Base-by-base conservation (phyloP, 331 rosid species). In the Phaseolus coccineus region DNA sequence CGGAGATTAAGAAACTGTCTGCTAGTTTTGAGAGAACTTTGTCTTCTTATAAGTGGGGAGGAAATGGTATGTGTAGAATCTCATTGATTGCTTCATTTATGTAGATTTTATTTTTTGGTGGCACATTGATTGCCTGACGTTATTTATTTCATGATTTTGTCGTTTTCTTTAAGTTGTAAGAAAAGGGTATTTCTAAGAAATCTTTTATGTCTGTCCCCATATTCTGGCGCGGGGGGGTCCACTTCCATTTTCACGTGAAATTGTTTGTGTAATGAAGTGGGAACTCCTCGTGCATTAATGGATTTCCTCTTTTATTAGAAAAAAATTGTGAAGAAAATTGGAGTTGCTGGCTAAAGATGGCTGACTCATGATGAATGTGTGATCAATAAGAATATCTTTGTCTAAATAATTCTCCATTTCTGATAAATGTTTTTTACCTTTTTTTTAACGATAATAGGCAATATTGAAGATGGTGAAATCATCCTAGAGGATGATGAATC, bases 1-100 rank as follows among this genome's bases (percentile, higher is more conserved):
- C 83, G 61, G 99, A 90, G 81, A 91, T 96, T 71, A 81, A 87
- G 87, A 81, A 65, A 77, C 93, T 89, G 82, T 90, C 88, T 24
- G 66, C 46, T 64, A 82, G 81, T 76, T 87, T 91, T 76, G 86
- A 79, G 80, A 86, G 88, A 85, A 80, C 80, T 56, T 80, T 89
- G 74, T 77, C 88, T 59, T 66, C 76, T 79, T 83, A 74, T 53
- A 81, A 77, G 35, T 80, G 67, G 84, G 90, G 80, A 73, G 87
- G 73, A 16, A 82, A 83, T 71, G 73, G 97, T 95, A 89, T 84
- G 97, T 13, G 3, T 37, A 68, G 42, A 40, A 71, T 81, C 76
- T 82, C 56, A 67, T 72, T 69, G 77, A 77, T 85, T 64, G 58
- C 52, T 68, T 35, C 51, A 40, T 73, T 69, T 7, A 16, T 52